Conservation (phyloP, 345 rosid species). For the Carallia pectinifolia region DNA sequence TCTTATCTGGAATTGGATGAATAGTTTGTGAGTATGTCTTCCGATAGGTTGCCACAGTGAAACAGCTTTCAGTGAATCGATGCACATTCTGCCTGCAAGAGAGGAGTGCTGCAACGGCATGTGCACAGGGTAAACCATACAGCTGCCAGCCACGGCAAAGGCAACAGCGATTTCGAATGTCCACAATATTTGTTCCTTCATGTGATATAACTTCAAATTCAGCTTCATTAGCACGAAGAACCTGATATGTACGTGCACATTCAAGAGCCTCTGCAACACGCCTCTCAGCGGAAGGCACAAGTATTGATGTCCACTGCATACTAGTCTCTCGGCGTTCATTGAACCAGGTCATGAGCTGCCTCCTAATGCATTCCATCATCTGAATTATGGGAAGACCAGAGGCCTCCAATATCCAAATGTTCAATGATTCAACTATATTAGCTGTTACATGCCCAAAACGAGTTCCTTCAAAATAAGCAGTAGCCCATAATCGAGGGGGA, state of each 20-base stretch:
- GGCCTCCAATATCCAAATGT: conserved; percentile 78
- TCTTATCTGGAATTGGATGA: conserved; percentile 90
- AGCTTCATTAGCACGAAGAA: conserved; percentile 83
- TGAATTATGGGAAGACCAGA: conserved; percentile 92
- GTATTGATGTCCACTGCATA: conserved; percentile 82
- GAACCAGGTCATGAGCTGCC: conserved; percentile 93
- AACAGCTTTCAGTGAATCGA: conserved; percentile 85
- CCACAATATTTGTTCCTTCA: conserved; percentile 77
- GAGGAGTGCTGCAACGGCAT: conserved; percentile 88
- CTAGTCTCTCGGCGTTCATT: conserved; percentile 83
- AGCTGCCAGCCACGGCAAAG: conserved; percentile 95
- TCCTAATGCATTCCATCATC: conserved; percentile 94
- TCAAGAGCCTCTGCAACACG: conserved; percentile 79
- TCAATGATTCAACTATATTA: conserved; percentile 65
- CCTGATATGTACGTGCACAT: conserved; percentile 70
- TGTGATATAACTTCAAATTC: conserved; percentile 90
- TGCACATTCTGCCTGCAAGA: conserved; percentile 95
- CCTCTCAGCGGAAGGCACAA: conserved; percentile 85
- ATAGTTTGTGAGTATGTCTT: conserved; percentile 89
- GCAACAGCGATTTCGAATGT: conserved; percentile 79
- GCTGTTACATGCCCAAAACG: conserved; percentile 72
- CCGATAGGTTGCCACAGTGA: conserved; percentile 84
- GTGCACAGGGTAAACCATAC: conserved; percentile 89
- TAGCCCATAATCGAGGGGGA: conserved; percentile 22
- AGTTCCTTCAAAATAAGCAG: conserved; percentile 22